Evolutionary conservation across 2,329 filamentous ascomycete species (phyloP).

Genomic region (Aspergillus sp.): DNA sequence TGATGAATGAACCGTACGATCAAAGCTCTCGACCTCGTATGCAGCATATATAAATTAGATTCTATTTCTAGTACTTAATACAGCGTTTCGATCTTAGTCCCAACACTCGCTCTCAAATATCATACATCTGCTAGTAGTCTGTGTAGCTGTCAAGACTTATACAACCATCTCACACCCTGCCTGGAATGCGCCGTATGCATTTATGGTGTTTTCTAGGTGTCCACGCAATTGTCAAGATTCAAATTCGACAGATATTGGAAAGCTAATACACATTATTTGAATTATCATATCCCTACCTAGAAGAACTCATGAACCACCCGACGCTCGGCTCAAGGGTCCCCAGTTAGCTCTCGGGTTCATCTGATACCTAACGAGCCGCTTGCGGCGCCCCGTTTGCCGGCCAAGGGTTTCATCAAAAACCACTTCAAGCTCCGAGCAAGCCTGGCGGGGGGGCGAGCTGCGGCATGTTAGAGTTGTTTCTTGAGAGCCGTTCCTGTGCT

Average conservation of each 20-base stretch:
- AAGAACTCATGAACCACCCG: slow-evolving; percentile 14
- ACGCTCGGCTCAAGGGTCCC: slow-evolving; percentile 71
- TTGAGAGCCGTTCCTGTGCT: background rate
- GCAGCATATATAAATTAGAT: slow-evolving; percentile 7
- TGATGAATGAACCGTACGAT: slow-evolving; percentile 4
- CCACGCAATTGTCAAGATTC: too few relatives aligned
- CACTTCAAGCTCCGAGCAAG: slow-evolving; percentile 52
- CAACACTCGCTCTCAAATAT: background rate
- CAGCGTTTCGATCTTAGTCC: background rate
- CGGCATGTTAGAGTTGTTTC: background rate
- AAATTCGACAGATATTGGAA: background rate
- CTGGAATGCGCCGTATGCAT: background rate
- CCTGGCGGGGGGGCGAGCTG: background rate
- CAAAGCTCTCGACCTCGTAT: slow-evolving; percentile 5
- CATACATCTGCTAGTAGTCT: background rate
- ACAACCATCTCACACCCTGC: background rate
- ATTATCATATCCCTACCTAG: background rate
- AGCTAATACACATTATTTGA: background rate
- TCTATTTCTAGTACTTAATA: slow-evolving; percentile 15
- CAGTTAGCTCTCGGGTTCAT: slow-evolving; percentile 88
- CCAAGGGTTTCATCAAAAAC: slow-evolving; percentile 82
- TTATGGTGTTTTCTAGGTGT: background rate
- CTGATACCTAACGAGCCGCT: slow-evolving; percentile 81
- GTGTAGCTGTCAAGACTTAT: background rate
- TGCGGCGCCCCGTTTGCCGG: slow-evolving; percentile 59